phyloP scores from a whole-genome alignment of 352 stramenopile genomes.

The Pythium vanterpoolii region DNA sequence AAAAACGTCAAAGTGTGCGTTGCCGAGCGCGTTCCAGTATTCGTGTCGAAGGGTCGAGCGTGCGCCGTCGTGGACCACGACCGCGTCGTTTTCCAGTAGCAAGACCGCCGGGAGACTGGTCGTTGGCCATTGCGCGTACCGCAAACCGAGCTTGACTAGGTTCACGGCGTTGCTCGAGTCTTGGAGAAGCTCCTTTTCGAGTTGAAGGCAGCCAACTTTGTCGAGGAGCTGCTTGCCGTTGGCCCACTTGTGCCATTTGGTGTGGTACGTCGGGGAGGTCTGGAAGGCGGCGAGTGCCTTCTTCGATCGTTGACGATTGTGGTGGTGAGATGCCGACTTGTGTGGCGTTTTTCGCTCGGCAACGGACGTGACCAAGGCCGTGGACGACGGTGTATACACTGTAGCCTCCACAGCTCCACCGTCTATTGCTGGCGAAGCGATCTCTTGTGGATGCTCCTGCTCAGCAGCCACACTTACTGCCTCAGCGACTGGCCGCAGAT shows the following conservation, averaged over 20 bases:
- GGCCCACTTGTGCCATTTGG: conserved; percentile 57
- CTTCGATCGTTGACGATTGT: conserved; percentile 10
- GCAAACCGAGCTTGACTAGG: conserved; percentile 54
- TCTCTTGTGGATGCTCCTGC: neutral
- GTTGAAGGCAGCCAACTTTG: conserved; percentile 62
- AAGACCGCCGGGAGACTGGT: conserved; percentile 54
- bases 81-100: conserved; percentile 50
- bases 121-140: conserved; percentile 48
- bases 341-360: neutral
- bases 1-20: conserved; percentile 61
- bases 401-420: neutral
- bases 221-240: conserved; percentile 48
- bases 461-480: neutral
- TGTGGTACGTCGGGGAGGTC: conserved; percentile 41
- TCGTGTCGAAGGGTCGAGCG: conserved; percentile 39
- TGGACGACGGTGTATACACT: neutral
- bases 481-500: neutral
- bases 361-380: neutral
- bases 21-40: conserved; percentile 69
- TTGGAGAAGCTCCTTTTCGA: conserved; percentile 58
- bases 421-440: neutral
- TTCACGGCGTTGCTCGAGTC: conserved; percentile 37
- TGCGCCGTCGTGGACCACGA: conserved; percentile 40
- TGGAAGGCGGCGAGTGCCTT: conserved; percentile 3
- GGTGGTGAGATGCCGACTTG: neutral